phyloP scores from a whole-genome alignment of 108 stramenopile species.

The Fistulifera pelliculosa region DNA sequence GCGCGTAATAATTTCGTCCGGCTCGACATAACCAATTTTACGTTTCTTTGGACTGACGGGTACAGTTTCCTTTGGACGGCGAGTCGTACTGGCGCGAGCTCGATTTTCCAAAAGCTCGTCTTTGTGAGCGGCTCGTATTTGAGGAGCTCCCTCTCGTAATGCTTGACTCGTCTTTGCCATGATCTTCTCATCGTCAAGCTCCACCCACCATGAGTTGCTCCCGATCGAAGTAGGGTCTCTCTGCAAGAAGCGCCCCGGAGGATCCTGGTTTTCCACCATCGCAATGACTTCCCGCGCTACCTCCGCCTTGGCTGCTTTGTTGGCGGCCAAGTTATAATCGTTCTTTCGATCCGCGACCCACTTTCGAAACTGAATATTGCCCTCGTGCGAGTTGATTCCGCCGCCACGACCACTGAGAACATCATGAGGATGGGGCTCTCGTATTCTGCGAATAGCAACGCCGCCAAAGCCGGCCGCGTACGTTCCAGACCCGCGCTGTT shows the following conservation, averaged over 20 bases:
- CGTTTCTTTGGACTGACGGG: not conserved
- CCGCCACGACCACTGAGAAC: constrained; percentile 76
- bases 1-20: not conserved
- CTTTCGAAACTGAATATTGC: constrained; percentile 61
- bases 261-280: constrained; percentile 28
- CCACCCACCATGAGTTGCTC: constrained; percentile 49
- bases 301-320: constrained; percentile 58
- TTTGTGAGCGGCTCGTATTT: constrained; percentile 47
- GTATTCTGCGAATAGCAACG: too few relatives aligned
- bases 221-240: constrained; percentile 18
- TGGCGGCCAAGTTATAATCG: constrained; percentile 56
- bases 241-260: constrained; percentile 72
- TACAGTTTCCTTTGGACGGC: constrained; percentile 4
- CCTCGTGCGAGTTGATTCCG: constrained; percentile 66
- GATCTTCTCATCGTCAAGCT: constrained; percentile 55
- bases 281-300: constrained; percentile 57
- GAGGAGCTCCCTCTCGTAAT: constrained; percentile 76
- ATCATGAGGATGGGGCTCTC: constrained; percentile 21
- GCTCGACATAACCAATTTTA: constrained; percentile 2
- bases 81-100: not conserved
- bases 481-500: too few relatives aligned
- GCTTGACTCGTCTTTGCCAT: constrained; percentile 79
- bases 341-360: constrained; percentile 64
- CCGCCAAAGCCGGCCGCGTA: too few relatives aligned
- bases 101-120: constrained; percentile 6